These are phyloP conservation scores for Salvia rosmarinus DNA, from an alignment of 257 asterid genomes.

Conservation along the genomic window DNA sequence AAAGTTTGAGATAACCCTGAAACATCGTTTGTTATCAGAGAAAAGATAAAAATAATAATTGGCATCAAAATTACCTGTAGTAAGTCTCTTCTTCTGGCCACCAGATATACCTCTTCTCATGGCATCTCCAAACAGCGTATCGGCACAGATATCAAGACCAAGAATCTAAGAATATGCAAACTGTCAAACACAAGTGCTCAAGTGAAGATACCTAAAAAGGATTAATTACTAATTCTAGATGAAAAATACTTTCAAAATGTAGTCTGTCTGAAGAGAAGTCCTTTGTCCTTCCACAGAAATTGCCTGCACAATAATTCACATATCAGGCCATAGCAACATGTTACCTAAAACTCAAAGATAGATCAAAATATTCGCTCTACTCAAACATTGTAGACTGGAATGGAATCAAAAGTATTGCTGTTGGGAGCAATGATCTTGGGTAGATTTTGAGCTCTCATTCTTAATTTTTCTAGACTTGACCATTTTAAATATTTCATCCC, in stretches of 20 bases:
- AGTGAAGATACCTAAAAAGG: not conserved
- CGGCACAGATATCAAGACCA: slow-evolving; percentile 61
- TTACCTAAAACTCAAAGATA: not conserved
- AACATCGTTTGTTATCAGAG: not conserved
- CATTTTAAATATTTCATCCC: not conserved
- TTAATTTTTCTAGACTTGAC: not conserved
- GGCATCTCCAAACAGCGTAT: slow-evolving; percentile 61
- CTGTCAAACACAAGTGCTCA: slow-evolving; percentile 3
- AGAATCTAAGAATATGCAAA: slow-evolving; percentile 45
- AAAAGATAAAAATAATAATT: not conserved
- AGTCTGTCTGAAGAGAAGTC: slow-evolving; percentile 54
- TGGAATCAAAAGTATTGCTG: not conserved
- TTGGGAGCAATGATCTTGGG: not conserved
- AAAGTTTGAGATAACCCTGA: not conserved
- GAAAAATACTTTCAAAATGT: slow-evolving; percentile 50
- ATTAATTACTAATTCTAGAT: not conserved
- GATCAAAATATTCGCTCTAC: not conserved
- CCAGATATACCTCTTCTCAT: slow-evolving; percentile 73
- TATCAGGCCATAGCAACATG: not conserved
- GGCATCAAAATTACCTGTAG: slow-evolving; percentile 49
- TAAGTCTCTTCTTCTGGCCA: slow-evolving; percentile 65
- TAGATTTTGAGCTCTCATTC: not conserved
- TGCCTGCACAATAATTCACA: slow-evolving; percentile 44
- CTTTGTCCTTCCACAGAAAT: slow-evolving; percentile 58
- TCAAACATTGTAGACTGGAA: not conserved